Base-by-base conservation (phyloP, 1,284 basidiomycete genomes). In the Porogramme epimiltina region DNA sequence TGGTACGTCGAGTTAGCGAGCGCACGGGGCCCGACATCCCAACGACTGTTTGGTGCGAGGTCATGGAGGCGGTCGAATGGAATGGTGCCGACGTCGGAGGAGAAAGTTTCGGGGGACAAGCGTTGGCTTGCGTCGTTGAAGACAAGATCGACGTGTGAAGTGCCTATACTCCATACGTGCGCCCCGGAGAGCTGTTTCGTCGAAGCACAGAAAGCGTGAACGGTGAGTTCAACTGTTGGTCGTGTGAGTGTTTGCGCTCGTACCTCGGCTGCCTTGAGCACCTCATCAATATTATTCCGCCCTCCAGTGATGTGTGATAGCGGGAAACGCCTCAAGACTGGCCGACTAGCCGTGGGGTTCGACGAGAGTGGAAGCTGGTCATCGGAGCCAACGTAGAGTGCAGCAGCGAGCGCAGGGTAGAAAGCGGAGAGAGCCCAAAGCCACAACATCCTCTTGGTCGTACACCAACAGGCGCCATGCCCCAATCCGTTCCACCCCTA, bases 1-100 rank as follows among this genome's bases (percentile, higher is more conserved):
- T 86, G 83, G 62, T 77, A 87, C 1, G 72, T 71, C 8, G 70
- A 60, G 49, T 73, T 74, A 8, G 66, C 55, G 3, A 67, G 61
- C 2, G 67, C 65, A 13, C 56, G 8, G 6, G 28, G 8, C 8
- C 28, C 34, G 5, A 16, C 34, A 16, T 9, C 13, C 34, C 34
- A 13, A 16, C n/a, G 13, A 9, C 13, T 6, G n/a, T 37, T 16
- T 37, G 34, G 34, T 16, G 34, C 13, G 34, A 37, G 16, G 34
- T n/a, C 34, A 18, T 37, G 5, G 34, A n/a, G 13, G 16, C 6
- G 5, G 10, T 13, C n/a, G 34, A 37, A 16, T 16, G 34, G 34
- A n/a, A 37, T 5, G 16, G 34, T 37, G 9, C 34, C 34, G 6
- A 16, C 34, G 34, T 37, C n/a, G 16, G 34, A 13, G 8, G n/a